Conservation (phyloP, 306 rosid species). For the Dicorynia guianensis region DNA sequence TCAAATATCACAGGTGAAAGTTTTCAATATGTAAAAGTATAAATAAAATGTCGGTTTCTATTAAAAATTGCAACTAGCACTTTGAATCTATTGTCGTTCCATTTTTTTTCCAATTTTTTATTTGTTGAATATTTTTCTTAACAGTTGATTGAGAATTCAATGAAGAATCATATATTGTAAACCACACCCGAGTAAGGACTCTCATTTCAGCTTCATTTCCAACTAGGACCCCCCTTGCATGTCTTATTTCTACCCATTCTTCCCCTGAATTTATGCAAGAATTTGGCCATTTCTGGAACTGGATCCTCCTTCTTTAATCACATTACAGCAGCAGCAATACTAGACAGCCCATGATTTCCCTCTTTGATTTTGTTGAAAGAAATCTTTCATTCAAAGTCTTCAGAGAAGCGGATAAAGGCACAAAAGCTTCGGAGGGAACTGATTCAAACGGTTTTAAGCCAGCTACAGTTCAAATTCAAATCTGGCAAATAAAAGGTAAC, state of each 20-base stretch:
- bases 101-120: background rate
- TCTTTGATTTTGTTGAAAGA: constrained; percentile 36
- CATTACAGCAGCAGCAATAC: background rate
- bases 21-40: too few relatives aligned
- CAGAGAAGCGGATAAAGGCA: constrained; percentile 39
- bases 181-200: background rate
- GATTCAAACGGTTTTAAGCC: constrained; percentile 60
- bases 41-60: background rate
- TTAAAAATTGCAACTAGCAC: background rate
- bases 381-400: constrained; percentile 40
- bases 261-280: constrained; percentile 29
- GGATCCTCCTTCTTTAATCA: constrained; percentile 23
- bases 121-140: constrained; percentile 17
- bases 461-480: constrained; percentile 69
- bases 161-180: constrained; percentile 28
- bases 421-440: constrained; percentile 68
- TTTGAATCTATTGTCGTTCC: background rate
- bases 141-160: constrained; percentile 25
- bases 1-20: too few relatives aligned
- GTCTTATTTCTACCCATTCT: constrained; percentile 27
- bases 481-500: constrained; percentile 51
- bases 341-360: background rate
- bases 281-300: constrained; percentile 49
- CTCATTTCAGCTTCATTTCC: constrained; percentile 33
- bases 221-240: constrained; percentile 40